These are phyloP conservation scores for Hydnomerulius pinastri DNA, from an alignment of 768 basidiomycete genomes.

Conservation along the genomic window DNA sequence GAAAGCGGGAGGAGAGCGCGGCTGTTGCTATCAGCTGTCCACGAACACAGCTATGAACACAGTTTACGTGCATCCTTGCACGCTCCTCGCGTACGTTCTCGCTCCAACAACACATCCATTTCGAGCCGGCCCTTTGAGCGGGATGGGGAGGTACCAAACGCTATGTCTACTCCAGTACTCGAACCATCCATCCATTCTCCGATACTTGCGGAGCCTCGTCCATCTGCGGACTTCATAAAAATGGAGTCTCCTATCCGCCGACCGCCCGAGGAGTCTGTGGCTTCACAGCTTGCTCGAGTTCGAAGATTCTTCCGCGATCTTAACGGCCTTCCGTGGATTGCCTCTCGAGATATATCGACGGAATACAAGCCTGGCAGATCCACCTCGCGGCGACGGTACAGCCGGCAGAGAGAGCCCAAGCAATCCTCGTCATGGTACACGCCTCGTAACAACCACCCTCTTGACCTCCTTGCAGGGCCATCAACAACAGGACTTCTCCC, in stretches of 20 bases:
- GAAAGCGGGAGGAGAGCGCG: conserved; percentile 27
- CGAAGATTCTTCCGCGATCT: conserved; percentile 40
- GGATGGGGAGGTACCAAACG: conserved; percentile 24
- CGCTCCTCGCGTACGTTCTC: conserved; percentile 18
- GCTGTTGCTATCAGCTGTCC: conserved; percentile 25
- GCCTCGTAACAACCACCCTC: conserved; percentile 23
- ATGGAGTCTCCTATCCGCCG: conserved; percentile 48
- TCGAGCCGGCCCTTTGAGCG: conserved; percentile 29
- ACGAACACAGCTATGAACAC: conserved; percentile 23
- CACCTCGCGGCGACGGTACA: conserved; percentile 26
- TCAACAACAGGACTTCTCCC: conserved; percentile 32
- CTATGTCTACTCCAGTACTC: conserved; percentile 33
- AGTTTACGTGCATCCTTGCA: conserved; percentile 11
- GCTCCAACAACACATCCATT: conserved; percentile 19
- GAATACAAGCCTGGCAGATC: conserved; percentile 47
- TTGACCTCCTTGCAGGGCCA: conserved; percentile 34
- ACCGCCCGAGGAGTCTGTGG: conserved; percentile 34
- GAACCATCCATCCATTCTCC: conserved; percentile 35
- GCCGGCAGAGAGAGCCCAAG: conserved; percentile 25
- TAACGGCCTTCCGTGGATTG: conserved; percentile 49
- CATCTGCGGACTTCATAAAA: conserved; percentile 49
- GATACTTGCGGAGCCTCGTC: conserved; percentile 41
- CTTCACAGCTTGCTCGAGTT: conserved; percentile 39
- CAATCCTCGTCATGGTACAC: conserved; percentile 32
- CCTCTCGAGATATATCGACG: conserved; percentile 45